Evolutionary conservation across 768 basidiomycete species (phyloP).

Genomic region (Suillus bovinus): DNA sequence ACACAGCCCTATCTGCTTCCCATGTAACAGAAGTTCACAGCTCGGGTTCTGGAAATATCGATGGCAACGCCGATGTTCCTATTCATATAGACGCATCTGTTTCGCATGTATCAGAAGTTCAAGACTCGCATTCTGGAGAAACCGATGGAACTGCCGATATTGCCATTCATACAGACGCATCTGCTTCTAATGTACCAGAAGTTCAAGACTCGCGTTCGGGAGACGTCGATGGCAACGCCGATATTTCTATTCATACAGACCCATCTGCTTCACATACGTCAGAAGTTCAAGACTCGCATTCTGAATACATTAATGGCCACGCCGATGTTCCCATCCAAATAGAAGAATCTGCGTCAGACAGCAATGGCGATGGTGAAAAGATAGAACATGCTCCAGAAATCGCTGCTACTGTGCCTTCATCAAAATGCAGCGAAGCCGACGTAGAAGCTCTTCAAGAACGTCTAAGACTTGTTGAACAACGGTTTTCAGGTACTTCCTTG

Average conservation of each 20-base stretch:
- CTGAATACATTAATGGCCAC: background rate
- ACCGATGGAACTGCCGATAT: background rate
- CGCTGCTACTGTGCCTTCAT: background rate
- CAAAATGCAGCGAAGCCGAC: constrained; percentile 22
- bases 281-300: background rate
- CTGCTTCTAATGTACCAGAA: background rate
- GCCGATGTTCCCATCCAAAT: background rate
- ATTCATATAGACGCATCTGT: background rate
- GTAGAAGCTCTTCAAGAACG: constrained; percentile 65
- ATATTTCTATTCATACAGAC: background rate
- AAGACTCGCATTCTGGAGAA: background rate
- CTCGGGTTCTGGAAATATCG: background rate
- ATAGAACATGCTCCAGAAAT: constrained; percentile 4
- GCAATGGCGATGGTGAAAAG: background rate
- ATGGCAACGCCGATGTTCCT: background rate
- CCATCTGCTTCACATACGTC: background rate
- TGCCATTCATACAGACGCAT: background rate
- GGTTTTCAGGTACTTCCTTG: constrained; percentile 60
- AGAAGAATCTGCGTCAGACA: background rate
- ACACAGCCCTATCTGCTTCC: background rate
- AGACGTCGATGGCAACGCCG: background rate
- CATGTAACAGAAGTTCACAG: background rate
- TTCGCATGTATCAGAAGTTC: background rate
- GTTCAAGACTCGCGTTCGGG: background rate
- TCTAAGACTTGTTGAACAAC: constrained; percentile 70